Percentiles rank a stretch among this genome's conserved stretches.
These are phyloP conservation scores for Multifurca ochricompacta DNA, from an alignment of 768 basidiomycete genomes.

Conservation along the genomic window DNA sequence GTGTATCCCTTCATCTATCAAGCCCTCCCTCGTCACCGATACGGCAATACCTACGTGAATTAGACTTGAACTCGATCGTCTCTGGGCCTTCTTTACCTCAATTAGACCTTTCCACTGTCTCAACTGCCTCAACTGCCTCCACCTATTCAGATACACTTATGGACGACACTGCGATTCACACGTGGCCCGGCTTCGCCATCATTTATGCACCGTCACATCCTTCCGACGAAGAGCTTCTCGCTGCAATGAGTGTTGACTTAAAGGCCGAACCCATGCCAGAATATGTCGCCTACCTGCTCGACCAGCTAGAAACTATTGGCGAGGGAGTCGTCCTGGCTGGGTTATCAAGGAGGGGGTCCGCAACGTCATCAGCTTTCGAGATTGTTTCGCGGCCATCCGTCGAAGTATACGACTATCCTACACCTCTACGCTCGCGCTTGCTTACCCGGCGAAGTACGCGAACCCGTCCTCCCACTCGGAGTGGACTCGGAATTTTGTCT, in stretches of 20 bases:
- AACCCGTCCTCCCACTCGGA: not conserved
- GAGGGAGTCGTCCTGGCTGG: constrained; percentile 1
- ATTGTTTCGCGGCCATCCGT: constrained; percentile 15
- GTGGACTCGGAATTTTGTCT: not conserved
- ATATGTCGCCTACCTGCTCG: constrained; percentile 12
- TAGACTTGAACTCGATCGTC: not conserved
- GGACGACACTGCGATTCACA: not conserved
- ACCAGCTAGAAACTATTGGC: constrained; percentile 13
- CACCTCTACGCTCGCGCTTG: constrained; percentile 3
- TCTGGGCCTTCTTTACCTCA: not conserved
- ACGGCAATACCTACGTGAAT: not conserved
- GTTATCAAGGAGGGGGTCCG: constrained; percentile 7
- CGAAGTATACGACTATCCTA: constrained; percentile 13
- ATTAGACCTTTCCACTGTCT: not conserved
- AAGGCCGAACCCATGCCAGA: constrained; percentile 9
- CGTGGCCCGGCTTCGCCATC: constrained; percentile 11
- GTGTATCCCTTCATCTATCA: not conserved
- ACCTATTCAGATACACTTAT: not conserved
- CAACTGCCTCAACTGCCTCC: not conserved
- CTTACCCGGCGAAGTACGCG: constrained; percentile 7
- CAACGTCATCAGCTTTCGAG: constrained; percentile 6
- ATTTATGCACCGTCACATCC: constrained; percentile 9
- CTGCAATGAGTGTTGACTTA: not conserved
- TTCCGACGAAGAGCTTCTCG: constrained; percentile 16
- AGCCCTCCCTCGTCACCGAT: not conserved